These are phyloP conservation scores for Nicotiana benthamiana DNA, from an alignment of 257 asterid species.

Conservation along the genomic window DNA sequence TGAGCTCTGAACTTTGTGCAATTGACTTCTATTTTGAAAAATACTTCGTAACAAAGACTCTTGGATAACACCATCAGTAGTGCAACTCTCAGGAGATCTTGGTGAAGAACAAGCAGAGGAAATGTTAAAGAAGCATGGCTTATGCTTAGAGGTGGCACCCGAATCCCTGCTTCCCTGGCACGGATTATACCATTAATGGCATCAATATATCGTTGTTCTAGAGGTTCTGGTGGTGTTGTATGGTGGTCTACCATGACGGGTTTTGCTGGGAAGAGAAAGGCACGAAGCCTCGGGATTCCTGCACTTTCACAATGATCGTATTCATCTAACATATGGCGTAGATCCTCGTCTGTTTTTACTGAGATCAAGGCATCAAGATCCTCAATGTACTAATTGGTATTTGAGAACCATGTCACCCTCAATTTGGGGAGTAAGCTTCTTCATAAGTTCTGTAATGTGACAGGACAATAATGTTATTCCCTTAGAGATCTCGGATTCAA, in stretches of 20 bases:
- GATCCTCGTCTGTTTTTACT: slow-evolving; percentile 68
- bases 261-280: slow-evolving; percentile 61
- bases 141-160: slow-evolving; percentile 20
- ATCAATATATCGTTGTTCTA: slow-evolving; percentile 67
- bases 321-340: slow-evolving; percentile 68
- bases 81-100: slow-evolving; percentile 47
- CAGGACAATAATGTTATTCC: neutral
- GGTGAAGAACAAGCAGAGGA: slow-evolving; percentile 59
- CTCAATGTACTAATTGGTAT: slow-evolving; percentile 58
- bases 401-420: slow-evolving; percentile 72
- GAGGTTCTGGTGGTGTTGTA: slow-evolving; percentile 17
- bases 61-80: slow-evolving; percentile 20
- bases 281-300: slow-evolving; percentile 46
- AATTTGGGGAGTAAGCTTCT: slow-evolving; percentile 51
- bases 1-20: slow-evolving; percentile 63
- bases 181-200: slow-evolving; percentile 59
- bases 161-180: neutral
- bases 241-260: slow-evolving; percentile 32
- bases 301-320: slow-evolving; percentile 35
- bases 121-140: slow-evolving; percentile 19
- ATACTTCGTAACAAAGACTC: slow-evolving; percentile 11
- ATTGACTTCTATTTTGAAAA: slow-evolving; percentile 6
- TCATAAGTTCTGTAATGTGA: slow-evolving; percentile 51
- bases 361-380: slow-evolving; percentile 83
- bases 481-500: neutral